Base-by-base conservation (phyloP, 2,329 filamentous ascomycete genomes). In the Myriosclerotinia duriaeana region DNA sequence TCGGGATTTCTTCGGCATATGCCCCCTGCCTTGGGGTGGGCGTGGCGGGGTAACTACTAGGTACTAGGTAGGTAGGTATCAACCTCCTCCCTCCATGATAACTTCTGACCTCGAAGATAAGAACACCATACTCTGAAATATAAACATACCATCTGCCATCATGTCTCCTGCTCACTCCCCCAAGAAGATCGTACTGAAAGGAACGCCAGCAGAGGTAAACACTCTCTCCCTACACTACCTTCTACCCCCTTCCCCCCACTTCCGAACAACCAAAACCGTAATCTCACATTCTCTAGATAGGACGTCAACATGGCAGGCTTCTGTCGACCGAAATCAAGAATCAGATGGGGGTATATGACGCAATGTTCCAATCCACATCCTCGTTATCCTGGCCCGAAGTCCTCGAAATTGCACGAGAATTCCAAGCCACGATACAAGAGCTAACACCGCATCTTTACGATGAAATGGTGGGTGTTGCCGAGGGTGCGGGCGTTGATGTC, bases 261-360 rank as follows among this genome's bases (percentile, higher is more conserved):
- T 48, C 48, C 26, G 7, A 15, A 4, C 22, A 15, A 59, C 30
- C 12, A 48, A 46, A 26, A 5, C 42, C 2, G 30, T 5, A 14
- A 48, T 36, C 42, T 59, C 20, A 59, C 42, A 36, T 7, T 3
- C 3, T n/a, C 6, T 48, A 60, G 56, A 60, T 60, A 48, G 56
- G 56, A 60, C 44, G 17, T 48, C 26, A 60, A 48, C 56, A 60
- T 60, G 56, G 56, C 20, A 60, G n/a, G 8, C 7, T 48, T 60
- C 30, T 60, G 4, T 60, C 56, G 14, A 11, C 30, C 17, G 56
- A 60, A 30, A 60, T 60, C 20, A 60, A 22, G 48, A 20, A 34
- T 48, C 56, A 60, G 1, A 60, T 60, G 20, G 22, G 17, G 42
- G 22, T 60, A 38, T 60, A 60, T 12, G 30, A 60, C 6, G 42